Evolutionary conservation across 495 filamentous ascomycete genomes (phyloP), one percentile per base, ranked within the genome.

Genomic region (Saxophila tyrrhenica): DNA sequence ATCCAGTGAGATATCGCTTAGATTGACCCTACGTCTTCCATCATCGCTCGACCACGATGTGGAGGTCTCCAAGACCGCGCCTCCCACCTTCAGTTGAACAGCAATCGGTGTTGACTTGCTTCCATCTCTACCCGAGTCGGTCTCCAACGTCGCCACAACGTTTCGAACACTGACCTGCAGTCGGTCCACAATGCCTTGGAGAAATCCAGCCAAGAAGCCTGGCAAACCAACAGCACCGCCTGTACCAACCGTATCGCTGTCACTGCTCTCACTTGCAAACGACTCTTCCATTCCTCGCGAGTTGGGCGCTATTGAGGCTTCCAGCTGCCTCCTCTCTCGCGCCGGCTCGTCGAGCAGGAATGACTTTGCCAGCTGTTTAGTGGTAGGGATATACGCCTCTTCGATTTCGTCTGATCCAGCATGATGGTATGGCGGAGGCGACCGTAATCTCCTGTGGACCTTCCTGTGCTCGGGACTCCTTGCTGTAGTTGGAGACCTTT

Each of bases 321-420:
- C 79, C 25, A 97, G 71, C 66, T 88, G 78, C 32, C 77, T 77
- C 59, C 81, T 85, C 63, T 92, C 86, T 52, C 84, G 78, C 41
- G 66, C 67, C 0, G 89, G 85, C 59, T 96, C 87, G 0, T 87
- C 78, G 58, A 88, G 77, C 15, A 97, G 73, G 68, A 95, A 96
- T 0, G 86, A 94, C 65, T 89, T 76, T 2, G 91, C 91, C 25
- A 97, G 75, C 54, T 91, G 84, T 57, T 83, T 77, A n/a, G 87
- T 80, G 16, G 85, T 87, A 2, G 87, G 87, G 11, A 94, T 69
- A 19, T 75, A 63, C 1, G 75, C 73, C 54, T 74, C 57, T 29
- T 68, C 59, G 5, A n/a, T 42, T 3, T 39, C 45, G 1, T 17
- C 24, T n/a, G n/a, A 67, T 64, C 25, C 72, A 64, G 53, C 64